phyloP scores from a whole-genome alignment of 495 filamentous ascomycete genomes.

The Extremus antarcticus region DNA sequence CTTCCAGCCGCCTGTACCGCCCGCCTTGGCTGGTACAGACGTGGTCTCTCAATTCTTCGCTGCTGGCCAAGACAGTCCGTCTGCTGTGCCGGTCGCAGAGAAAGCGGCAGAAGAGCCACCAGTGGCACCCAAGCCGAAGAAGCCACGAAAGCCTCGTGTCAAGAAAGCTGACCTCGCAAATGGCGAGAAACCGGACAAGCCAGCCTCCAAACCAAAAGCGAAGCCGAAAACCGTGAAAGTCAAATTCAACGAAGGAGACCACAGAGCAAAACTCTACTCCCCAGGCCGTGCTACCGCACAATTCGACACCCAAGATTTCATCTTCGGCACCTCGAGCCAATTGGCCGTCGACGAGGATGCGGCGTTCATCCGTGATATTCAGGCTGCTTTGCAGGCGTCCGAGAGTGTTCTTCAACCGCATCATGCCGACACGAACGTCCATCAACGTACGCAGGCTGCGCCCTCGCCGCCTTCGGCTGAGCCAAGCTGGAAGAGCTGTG shows the following conservation, averaged over 20 bases:
- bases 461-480: constrained; percentile 1
- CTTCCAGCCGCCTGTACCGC: constrained; percentile 41
- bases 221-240: constrained; percentile 38
- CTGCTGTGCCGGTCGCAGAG: neutral
- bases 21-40: constrained; percentile 11
- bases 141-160: constrained; percentile 11
- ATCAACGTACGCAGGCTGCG: constrained; percentile 1
- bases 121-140: constrained; percentile 5
- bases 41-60: constrained; percentile 21
- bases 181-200: constrained; percentile 23
- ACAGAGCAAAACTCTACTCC: constrained; percentile 43
- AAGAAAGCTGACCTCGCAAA: constrained; percentile 9
- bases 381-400: constrained; percentile 58
- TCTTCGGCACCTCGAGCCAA: constrained; percentile 92
- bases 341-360: constrained; percentile 68
- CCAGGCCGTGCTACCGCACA: constrained; percentile 60
- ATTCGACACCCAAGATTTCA: constrained; percentile 62
- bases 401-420: constrained; percentile 16
- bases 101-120: neutral
- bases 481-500: constrained; percentile 13
- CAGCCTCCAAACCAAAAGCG: constrained; percentile 26
- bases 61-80: neutral
- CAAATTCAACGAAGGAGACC: constrained; percentile 35
- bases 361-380: constrained; percentile 52
- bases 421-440: neutral